Conservation (phyloP, 805 yeast species). For the Saccharomycopsis vini region DNA sequence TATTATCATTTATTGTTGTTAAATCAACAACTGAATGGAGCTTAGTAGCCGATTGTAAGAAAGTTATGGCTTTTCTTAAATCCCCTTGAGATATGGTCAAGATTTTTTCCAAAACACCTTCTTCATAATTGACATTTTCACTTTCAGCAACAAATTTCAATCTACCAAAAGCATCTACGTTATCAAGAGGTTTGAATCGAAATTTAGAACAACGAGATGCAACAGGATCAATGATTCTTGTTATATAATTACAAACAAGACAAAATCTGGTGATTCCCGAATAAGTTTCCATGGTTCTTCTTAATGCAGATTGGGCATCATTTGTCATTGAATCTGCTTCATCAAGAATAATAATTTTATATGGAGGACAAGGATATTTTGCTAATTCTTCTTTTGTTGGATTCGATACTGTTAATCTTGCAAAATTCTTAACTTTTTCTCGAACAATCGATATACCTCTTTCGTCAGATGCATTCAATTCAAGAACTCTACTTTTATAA, state of each 20-base stretch:
- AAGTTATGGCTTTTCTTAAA: conserved; percentile 85
- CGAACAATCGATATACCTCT: conserved; percentile 84
- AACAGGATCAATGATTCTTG: conserved; percentile 91
- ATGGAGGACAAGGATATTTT: conserved; percentile 93
- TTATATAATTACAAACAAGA: conserved; percentile 89
- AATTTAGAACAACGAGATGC: conserved; percentile 96
- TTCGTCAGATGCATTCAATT: conserved; percentile 84
- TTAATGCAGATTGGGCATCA: conserved; percentile 90
- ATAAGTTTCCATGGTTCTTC: conserved; percentile 90
- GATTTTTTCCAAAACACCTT: conserved; percentile 51
- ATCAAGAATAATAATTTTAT: conserved; percentile 83
- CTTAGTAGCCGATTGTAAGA: conserved; percentile 74
- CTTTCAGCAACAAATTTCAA: conserved; percentile 49
- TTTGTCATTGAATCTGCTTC: conserved; percentile 98
- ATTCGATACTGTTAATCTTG: conserved; percentile 74
- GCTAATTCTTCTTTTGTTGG: conserved; percentile 61
- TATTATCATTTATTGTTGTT: too few species aligned
- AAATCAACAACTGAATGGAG: conserved; percentile 27
- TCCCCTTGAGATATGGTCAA: conserved; percentile 80
- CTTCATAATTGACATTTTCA: conserved; percentile 36
- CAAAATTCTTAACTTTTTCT: conserved; percentile 78
- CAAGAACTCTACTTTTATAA: conserved; percentile 63
- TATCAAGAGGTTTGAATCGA: conserved; percentile 73
- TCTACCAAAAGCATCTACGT: conserved; percentile 59
- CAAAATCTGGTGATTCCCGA: conserved; percentile 89